These are phyloP conservation scores for Myotisia sp. DNA, from an alignment of 2,329 filamentous ascomycete genomes.

Conservation along the genomic window DNA sequence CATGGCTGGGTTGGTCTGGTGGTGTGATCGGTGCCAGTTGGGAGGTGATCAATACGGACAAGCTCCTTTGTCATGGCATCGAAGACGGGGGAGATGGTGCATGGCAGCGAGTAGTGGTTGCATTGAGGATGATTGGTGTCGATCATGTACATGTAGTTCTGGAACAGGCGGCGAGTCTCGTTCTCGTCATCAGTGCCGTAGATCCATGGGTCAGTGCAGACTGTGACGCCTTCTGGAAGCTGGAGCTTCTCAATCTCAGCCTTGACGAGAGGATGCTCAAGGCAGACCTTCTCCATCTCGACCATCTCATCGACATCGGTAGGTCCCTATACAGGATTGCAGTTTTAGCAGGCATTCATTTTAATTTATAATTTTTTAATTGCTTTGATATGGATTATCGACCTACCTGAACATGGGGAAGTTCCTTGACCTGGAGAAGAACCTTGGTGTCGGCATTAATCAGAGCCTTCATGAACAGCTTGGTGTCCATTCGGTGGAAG, in stretches of 20 bases:
- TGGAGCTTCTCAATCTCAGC: conserved; percentile 46
- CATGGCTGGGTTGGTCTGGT: conserved; percentile 43
- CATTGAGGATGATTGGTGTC: conserved; percentile 50
- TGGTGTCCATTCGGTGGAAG: conserved; percentile 28
- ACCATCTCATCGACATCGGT: conserved; percentile 47
- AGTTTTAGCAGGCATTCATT: conserved; percentile 1
- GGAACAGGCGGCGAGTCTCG: conserved; percentile 26
- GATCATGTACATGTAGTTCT: conserved; percentile 41
- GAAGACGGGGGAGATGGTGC: conserved; percentile 54
- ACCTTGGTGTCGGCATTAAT: conserved; percentile 28
- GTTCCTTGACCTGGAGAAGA: conserved; percentile 27
- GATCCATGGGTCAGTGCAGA: conserved; percentile 54
- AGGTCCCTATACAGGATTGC: conserved; percentile 36
- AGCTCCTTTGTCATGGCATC: conserved; percentile 49
- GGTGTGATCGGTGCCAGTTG: conserved; percentile 50
- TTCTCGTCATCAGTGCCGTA: conserved; percentile 40
- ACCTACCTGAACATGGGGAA: conserved; percentile 34
- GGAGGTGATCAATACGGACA: conserved; percentile 54
- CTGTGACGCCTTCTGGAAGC: conserved; percentile 41
- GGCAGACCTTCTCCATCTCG: conserved; percentile 42
- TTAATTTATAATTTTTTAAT: neutral
- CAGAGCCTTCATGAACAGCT: conserved; percentile 29
- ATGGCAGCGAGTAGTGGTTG: conserved; percentile 54
- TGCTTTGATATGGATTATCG: neutral
- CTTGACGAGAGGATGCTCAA: conserved; percentile 42